Percentiles rank a stretch among this genome's conserved stretches.
Conservation (phyloP, 805 yeast species). For the Cyberlindnera veronae region DNA sequence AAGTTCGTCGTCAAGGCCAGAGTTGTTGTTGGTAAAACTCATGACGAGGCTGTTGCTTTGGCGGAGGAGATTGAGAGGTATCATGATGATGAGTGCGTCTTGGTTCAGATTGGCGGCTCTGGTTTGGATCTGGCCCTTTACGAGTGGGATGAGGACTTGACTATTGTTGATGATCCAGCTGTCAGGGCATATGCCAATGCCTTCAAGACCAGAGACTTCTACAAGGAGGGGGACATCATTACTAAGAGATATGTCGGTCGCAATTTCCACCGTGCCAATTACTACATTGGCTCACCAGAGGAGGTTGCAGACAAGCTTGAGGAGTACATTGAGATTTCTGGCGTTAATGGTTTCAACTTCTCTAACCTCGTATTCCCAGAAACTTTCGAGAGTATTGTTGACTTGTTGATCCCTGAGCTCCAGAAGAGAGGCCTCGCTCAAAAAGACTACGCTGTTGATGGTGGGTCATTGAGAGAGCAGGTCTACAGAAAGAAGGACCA, state of each 20-base stretch:
- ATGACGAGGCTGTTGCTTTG: slow-evolving; percentile 40
- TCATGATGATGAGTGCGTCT: slow-evolving; percentile 39
- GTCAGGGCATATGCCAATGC: slow-evolving; percentile 32
- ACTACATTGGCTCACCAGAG: slow-evolving; percentile 33
- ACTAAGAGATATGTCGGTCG: slow-evolving; percentile 31
- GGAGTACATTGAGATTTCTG: slow-evolving; percentile 37
- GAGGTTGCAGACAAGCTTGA: slow-evolving; percentile 42
- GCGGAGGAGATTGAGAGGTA: slow-evolving; percentile 33
- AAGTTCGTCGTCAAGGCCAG: slow-evolving; percentile 39
- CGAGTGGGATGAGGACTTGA: slow-evolving; percentile 43
- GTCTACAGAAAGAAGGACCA: slow-evolving; percentile 27
- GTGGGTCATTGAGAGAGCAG: slow-evolving; percentile 38
- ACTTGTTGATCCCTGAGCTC: slow-evolving; percentile 35
- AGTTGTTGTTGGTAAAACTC: slow-evolving; percentile 38
- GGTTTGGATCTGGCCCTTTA: slow-evolving; percentile 40
- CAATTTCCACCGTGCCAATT: slow-evolving; percentile 22
- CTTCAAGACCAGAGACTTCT: slow-evolving; percentile 26
- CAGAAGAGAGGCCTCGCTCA: slow-evolving; percentile 37
- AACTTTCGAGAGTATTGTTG: slow-evolving; percentile 38
- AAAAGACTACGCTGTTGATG: slow-evolving; percentile 26
- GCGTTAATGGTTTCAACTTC: slow-evolving; percentile 42
- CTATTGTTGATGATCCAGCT: slow-evolving; percentile 32
- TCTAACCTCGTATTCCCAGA: slow-evolving; percentile 39
- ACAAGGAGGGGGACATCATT: slow-evolving; percentile 25
- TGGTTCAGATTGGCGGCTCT: slow-evolving; percentile 46